Percentiles rank a stretch among this genome's conserved stretches.
phyloP scores from a whole-genome alignment of 2,329 filamentous ascomycete species.

The Phyllosticta citriasiana region DNA sequence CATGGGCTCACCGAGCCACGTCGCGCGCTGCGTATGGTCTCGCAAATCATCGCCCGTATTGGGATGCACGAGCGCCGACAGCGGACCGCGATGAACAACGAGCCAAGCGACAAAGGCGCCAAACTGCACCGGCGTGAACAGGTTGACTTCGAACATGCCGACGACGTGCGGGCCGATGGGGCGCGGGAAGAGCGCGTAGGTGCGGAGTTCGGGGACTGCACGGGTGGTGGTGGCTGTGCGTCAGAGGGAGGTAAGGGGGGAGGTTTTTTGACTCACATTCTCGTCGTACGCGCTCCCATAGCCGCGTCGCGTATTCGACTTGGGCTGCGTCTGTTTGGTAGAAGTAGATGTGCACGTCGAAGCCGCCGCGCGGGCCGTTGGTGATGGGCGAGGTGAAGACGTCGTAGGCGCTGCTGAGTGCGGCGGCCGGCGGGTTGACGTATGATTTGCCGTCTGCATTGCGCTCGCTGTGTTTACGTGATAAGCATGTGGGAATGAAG shows the following conservation, averaged over 20 bases:
- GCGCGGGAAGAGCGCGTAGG: constrained; percentile 67
- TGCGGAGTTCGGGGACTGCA: constrained; percentile 70
- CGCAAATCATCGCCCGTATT: constrained; percentile 58
- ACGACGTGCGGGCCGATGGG: constrained; percentile 75
- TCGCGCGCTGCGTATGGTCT: constrained; percentile 59
- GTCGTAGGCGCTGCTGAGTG: constrained; percentile 58
- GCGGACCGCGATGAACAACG: constrained; percentile 66
- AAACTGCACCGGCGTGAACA: constrained; percentile 80
- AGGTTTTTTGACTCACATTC: constrained; percentile 51
- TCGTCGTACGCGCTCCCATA: constrained; percentile 68
- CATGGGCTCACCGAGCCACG: constrained; percentile 62
- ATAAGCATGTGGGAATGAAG: not conserved
- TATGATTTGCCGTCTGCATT: constrained; percentile 68
- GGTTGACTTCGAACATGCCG: constrained; percentile 87
- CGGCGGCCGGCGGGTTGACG: constrained; percentile 52
- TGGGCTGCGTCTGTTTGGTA: constrained; percentile 53
- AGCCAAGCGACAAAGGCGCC: constrained; percentile 84
- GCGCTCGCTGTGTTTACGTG: constrained; percentile 36
- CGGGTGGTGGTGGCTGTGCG: no score
- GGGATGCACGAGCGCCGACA: constrained; percentile 72
- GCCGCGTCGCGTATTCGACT: constrained; percentile 54
- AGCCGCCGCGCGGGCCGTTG: constrained; percentile 58
- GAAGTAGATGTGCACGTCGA: constrained; percentile 84
- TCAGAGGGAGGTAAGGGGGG: not conserved
- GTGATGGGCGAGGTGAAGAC: constrained; percentile 58